These are phyloP conservation scores for Lodderomyces margitis DNA, from an alignment of 1,139 yeast species.

Conservation along the genomic window DNA sequence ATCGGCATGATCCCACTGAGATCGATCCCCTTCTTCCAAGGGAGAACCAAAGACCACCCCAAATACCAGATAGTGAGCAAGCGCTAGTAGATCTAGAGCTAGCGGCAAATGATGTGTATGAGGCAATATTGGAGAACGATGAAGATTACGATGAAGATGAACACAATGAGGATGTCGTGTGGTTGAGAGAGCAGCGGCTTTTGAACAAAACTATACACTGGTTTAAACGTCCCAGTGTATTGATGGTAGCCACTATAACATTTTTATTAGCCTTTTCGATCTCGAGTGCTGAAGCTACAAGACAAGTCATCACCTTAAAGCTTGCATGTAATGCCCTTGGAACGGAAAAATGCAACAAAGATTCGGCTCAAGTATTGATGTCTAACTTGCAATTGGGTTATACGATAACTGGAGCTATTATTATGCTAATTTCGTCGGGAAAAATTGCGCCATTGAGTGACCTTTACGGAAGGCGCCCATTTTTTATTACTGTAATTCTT, in stretches of 20 bases:
- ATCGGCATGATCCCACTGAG: conserved; percentile 2
- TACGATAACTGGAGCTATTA: conserved; percentile 25
- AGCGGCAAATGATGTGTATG: conserved; percentile 32
- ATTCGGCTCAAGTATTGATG: conserved; percentile 33
- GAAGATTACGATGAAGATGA: conserved; percentile 25
- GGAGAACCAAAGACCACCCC: neutral
- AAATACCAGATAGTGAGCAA: conserved; percentile 3
- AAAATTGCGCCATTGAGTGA: conserved; percentile 65
- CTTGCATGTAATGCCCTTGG: conserved; percentile 36
- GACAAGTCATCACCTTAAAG: conserved; percentile 33
- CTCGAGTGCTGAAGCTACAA: conserved; percentile 34
- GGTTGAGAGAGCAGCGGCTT: conserved; percentile 40
- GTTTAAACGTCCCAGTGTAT: conserved; percentile 35
- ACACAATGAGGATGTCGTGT: conserved; percentile 36
- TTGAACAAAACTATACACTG: conserved; percentile 34
- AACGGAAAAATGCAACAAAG: conserved; percentile 27
- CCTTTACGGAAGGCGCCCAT: conserved; percentile 55
- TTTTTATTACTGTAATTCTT: conserved; percentile 37
- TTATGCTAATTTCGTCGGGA: conserved; percentile 40
- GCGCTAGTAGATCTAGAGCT: conserved; percentile 15
- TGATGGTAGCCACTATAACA: conserved; percentile 27
- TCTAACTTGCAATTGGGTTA: conserved; percentile 37
- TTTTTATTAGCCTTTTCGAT: conserved; percentile 29
- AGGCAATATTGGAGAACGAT: conserved; percentile 28
- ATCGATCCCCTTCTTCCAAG: conserved; percentile 9